phyloP scores from a whole-genome alignment of 2,329 filamentous ascomycete species.

The Ascochyta clinopodiicola region DNA sequence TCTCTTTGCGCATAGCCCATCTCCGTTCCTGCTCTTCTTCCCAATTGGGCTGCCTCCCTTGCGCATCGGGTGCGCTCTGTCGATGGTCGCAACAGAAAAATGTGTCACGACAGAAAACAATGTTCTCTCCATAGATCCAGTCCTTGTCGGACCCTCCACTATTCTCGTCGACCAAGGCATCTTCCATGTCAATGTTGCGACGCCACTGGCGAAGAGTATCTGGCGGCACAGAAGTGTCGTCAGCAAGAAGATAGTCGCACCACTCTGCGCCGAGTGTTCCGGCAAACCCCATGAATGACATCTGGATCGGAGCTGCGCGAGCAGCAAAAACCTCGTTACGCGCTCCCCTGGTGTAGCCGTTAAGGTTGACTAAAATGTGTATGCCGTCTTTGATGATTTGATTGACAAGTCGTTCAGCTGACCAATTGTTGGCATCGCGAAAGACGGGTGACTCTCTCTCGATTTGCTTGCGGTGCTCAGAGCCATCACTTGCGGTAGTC shows the following conservation, averaged over 20 bases:
- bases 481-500: slow-evolving; percentile 89
- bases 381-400: slow-evolving; percentile 89
- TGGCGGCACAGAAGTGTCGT: slow-evolving; percentile 82
- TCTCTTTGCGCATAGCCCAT: slow-evolving; percentile 90
- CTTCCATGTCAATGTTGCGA: slow-evolving; percentile 75
- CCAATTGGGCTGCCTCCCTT: slow-evolving; percentile 74
- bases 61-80: slow-evolving; percentile 79
- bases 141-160: slow-evolving; percentile 72
- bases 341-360: slow-evolving; percentile 96
- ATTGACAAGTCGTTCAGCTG: slow-evolving; percentile 80
- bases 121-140: slow-evolving; percentile 97
- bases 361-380: slow-evolving; percentile 96
- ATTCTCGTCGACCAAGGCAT: slow-evolving; percentile 68
- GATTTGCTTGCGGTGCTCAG: slow-evolving; percentile 88
- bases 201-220: slow-evolving; percentile 82
- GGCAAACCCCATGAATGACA: slow-evolving; percentile 99
- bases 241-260: slow-evolving; percentile 96
- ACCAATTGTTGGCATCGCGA: slow-evolving; percentile 84
- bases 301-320: slow-evolving; percentile 91
- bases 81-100: slow-evolving; percentile 99
- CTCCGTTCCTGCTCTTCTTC: slow-evolving; percentile 79
- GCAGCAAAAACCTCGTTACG: slow-evolving; percentile 97
- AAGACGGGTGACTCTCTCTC: slow-evolving; percentile 92
- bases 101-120: slow-evolving; percentile 91
- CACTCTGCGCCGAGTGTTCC: slow-evolving; percentile 95